A percentile compares a stretch with the other conserved stretches of the same genome.
These are phyloP conservation scores for Lactarius tabidus DNA, from an alignment of 768 basidiomycete genomes.

Conservation along the genomic window DNA sequence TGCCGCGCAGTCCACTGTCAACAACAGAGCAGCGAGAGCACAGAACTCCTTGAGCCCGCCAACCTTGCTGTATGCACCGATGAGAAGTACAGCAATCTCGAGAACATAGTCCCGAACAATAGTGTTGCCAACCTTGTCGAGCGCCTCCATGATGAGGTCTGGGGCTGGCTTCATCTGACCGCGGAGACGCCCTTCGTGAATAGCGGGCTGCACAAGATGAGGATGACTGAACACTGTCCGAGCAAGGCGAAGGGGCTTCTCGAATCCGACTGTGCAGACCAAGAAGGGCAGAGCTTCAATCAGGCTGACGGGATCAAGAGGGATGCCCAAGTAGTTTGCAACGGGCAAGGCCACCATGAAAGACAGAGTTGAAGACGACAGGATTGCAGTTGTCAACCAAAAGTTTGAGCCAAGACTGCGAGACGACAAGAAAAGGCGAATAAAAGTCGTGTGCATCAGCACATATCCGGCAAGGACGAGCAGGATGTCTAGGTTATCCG, in stretches of 20 bases:
- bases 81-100: conserved; percentile 83
- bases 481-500: conserved; percentile 93
- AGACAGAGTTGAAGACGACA: conserved; percentile 76
- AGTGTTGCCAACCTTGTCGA: conserved; percentile 70
- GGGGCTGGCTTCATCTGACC: conserved; percentile 68
- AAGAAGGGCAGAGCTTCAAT: conserved; percentile 97
- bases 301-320: conserved; percentile 87
- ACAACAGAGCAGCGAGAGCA: conserved; percentile 84
- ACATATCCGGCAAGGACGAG: conserved; percentile 91
- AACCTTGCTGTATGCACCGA: conserved; percentile 84
- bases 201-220: conserved; percentile 36
- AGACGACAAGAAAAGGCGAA: conserved; percentile 84
- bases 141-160: conserved; percentile 79
- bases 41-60: conserved; percentile 92
- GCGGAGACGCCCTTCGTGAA: conserved; percentile 31
- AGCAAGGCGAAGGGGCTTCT: conserved; percentile 92
- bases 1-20: conserved; percentile 82
- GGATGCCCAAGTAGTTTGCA: conserved; percentile 72
- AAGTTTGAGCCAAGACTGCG: conserved; percentile 77
- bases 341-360: conserved; percentile 81
- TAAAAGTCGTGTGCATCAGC: conserved; percentile 94
- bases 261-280: conserved; percentile 96
- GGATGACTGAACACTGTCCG: conserved; percentile 86
- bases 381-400: conserved; percentile 69
- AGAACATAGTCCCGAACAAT: conserved; percentile 92